These are phyloP conservation scores for Hordeum marinum DNA, from an alignment of 176 grass and related monocot genomes.

Conservation along the genomic window DNA sequence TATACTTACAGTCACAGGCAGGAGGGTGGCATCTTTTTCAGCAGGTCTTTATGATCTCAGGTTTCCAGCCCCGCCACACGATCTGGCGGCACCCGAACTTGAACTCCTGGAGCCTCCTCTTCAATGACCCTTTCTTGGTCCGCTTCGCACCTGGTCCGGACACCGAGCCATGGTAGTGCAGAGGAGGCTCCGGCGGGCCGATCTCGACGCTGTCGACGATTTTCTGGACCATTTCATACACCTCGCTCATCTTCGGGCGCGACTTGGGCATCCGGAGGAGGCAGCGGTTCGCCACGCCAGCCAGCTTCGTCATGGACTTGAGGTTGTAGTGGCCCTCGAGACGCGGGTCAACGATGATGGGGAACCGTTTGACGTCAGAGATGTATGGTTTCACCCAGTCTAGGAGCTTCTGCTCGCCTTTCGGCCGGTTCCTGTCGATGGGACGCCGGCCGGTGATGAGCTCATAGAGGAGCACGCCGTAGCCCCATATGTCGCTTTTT, in stretches of 20 bases:
- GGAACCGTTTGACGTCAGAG: conserved; percentile 52
- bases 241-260: conserved; percentile 94
- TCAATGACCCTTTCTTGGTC: conserved; percentile 47
- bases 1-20: conserved; percentile 49
- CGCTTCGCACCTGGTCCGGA: conserved; percentile 14
- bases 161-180: conserved; percentile 27
- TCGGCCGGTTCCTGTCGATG: conserved; percentile 83
- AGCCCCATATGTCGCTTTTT: conserved; percentile 94
- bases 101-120: conserved; percentile 46
- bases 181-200: conserved; percentile 51
- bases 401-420: conserved; percentile 84
- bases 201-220: conserved; percentile 44
- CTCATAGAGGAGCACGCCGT: conserved; percentile 89
- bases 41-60: conserved; percentile 49
- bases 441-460: conserved; percentile 84
- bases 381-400: conserved; percentile 98
- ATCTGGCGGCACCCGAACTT: conserved; percentile 35
- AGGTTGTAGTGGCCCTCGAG: conserved; percentile 66
- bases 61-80: conserved; percentile 64
- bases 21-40: conserved; percentile 11
- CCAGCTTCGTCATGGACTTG: conserved; percentile 64
- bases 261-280: conserved; percentile 58
- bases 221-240: conserved; percentile 68
- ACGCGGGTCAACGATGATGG: conserved; percentile 69
- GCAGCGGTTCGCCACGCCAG: conserved; percentile 75